phyloP scores from a whole-genome alignment of 148 eudicot genomes.

The Spergularia bocconei region DNA sequence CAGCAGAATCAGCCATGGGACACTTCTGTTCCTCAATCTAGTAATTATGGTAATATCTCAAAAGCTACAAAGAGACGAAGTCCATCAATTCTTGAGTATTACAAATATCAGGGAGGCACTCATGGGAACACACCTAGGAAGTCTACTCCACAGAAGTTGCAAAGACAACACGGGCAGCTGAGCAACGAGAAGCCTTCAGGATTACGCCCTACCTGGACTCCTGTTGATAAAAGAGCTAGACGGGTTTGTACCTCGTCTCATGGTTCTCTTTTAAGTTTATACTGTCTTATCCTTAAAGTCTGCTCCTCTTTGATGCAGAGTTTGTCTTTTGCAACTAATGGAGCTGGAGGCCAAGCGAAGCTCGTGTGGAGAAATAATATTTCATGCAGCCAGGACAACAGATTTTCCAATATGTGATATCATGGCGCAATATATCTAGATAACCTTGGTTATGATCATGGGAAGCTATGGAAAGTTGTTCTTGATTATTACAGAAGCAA shows the following conservation, averaged over 20 bases:
- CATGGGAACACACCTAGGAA: slow-evolving; percentile 49
- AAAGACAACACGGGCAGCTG: slow-evolving; percentile 41
- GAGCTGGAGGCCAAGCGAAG: slow-evolving; percentile 74
- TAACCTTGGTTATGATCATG: slow-evolving; percentile 3
- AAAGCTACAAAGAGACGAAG: slow-evolving; percentile 68
- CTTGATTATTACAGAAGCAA: slow-evolving; percentile 1
- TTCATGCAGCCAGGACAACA: slow-evolving; percentile 20
- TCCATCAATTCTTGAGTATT: slow-evolving; percentile 76
- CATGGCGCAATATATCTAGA: slow-evolving; percentile 4
- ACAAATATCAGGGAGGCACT: slow-evolving; percentile 54
- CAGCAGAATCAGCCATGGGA: slow-evolving; percentile 53
- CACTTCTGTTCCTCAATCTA: slow-evolving; percentile 42
- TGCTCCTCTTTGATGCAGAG: slow-evolving; percentile 44
- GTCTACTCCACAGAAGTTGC: slow-evolving; percentile 41
- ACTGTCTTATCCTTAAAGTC: not conserved
- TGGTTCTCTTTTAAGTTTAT: not conserved
- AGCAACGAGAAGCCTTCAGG: slow-evolving; percentile 44
- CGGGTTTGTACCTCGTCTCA: slow-evolving; percentile 43
- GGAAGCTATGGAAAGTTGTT: slow-evolving; percentile 19
- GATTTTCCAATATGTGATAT: slow-evolving; percentile 14
- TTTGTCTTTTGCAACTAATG: slow-evolving; percentile 63
- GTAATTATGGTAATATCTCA: slow-evolving; percentile 30
- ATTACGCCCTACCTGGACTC: slow-evolving; percentile 49
- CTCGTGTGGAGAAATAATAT: slow-evolving; percentile 65
- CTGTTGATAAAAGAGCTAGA: slow-evolving; percentile 80